Evolutionary conservation across 2,329 filamentous ascomycete genomes (phyloP).

Genomic region (Aspergillus aculeatinus): DNA sequence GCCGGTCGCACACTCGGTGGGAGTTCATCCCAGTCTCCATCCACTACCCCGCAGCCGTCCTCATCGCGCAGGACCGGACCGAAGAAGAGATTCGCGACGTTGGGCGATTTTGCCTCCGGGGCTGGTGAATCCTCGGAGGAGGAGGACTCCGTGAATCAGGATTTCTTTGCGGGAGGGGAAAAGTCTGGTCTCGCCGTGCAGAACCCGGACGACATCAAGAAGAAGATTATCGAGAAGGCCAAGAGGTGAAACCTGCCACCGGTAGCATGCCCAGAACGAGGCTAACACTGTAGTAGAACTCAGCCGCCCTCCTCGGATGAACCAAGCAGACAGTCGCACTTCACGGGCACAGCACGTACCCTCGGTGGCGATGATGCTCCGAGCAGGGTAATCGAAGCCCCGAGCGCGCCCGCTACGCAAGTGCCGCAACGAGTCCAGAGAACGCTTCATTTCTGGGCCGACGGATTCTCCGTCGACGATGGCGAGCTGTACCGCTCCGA

Average conservation of each 20-base stretch:
- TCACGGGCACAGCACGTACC: conserved; percentile 63
- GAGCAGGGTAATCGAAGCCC: conserved; percentile 56
- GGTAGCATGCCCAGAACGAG: background rate
- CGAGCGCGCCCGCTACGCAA: conserved; percentile 43
- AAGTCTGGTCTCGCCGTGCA: conserved; percentile 68
- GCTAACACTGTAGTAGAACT: conserved; percentile 25
- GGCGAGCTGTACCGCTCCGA: conserved; percentile 63
- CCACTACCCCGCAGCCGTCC: conserved; percentile 31
- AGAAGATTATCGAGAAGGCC: conserved; percentile 52
- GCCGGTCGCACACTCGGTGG: conserved; percentile 37
- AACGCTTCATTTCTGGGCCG: conserved; percentile 63
- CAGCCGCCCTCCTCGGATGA: conserved; percentile 43
- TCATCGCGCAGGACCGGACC: conserved; percentile 28
- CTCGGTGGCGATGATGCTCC: conserved; percentile 64
- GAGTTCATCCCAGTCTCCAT: conserved; percentile 29
- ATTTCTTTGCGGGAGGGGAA: conserved; percentile 65
- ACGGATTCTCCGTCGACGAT: conserved; percentile 67
- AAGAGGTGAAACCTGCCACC: conserved; percentile 27
- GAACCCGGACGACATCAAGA: conserved; percentile 58
- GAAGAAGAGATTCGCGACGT: conserved; percentile 49
- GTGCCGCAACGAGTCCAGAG: conserved; percentile 55
- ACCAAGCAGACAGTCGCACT: conserved; percentile 46
- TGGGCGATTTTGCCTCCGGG: conserved; percentile 45
- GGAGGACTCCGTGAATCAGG: conserved; percentile 53
- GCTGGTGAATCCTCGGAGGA: conserved; percentile 49